Base-by-base conservation (phyloP, 257 asterid species). In the Avicennia marina region DNA sequence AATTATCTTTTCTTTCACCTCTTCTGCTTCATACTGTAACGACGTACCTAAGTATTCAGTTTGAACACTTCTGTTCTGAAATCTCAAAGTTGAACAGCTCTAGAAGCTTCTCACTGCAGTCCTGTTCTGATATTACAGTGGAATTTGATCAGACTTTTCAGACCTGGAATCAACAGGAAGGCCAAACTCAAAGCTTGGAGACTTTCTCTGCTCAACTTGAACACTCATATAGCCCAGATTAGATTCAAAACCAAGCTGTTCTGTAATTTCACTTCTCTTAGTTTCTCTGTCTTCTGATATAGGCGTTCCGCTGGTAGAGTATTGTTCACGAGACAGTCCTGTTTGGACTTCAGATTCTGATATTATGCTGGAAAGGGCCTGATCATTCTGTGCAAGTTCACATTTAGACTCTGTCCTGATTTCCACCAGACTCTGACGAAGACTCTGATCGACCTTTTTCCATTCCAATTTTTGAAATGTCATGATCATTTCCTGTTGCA, bases 181-280 rank as follows among this genome's bases (percentile, higher is more conserved):
- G 19, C 90, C 89, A 53, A 84, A 84, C 17, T 84, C 89, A 15
- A 84, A 84, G 67, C 91, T 84, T 7, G 96, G 94, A 3, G 72
- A 81, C 71, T 80, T 87, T 34, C 68, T 69, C 2, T 76, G 67
- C 71, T 69, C 79, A 31, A 36, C 53, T 49, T 34, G 39, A 2
- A 16, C 29, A 11, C 25, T 29, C n/a, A 36, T 15, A 0, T 15
- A 17, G 62, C 67, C 64, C 29, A 67, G 54, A 57, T 48, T 72
- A n/a, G 75, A 45, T 38, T 70, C 77, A 4, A 50, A 8, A 25
- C 43, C 51, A 8, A 33, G 24, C 53, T 15, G 58, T 60, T 76
- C 70, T 16, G 19, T 18, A 16, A 2, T 32, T 49, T 55, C 75
- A 1, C 22, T 33, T 16, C 46, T 58, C 49, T 44, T 51, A 9